Evolutionary conservation across 2,329 filamentous ascomycete genomes (phyloP).

Genomic region (Colletotrichum incanum): DNA sequence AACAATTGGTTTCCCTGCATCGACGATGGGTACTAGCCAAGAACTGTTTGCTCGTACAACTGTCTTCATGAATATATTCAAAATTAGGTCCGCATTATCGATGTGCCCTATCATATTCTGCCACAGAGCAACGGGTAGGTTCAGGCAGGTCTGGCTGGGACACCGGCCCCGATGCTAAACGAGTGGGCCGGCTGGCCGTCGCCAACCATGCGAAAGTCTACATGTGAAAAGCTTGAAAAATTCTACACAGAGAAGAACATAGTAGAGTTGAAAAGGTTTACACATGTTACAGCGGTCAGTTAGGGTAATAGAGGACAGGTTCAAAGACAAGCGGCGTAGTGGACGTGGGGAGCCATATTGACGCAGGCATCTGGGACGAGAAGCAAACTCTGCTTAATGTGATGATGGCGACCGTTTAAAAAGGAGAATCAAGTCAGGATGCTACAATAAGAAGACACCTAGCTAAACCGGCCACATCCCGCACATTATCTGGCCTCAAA

Average conservation of each 20-base stretch:
- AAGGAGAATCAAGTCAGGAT: too few species aligned
- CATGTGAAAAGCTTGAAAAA: neutral
- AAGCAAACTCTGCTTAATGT: too few species aligned
- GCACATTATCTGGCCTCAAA: too few species aligned
- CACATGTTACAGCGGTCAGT: too few species aligned
- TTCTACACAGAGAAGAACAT: too few species aligned
- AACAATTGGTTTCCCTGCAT: neutral
- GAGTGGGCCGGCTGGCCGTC: neutral
- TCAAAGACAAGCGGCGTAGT: too few species aligned
- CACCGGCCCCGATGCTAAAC: neutral
- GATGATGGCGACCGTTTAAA: too few species aligned
- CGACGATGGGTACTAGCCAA: neutral
- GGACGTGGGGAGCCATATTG: too few species aligned
- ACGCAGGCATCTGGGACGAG: too few species aligned
- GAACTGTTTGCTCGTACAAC: accelerated
- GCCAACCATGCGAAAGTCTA: neutral
- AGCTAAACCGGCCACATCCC: too few species aligned
- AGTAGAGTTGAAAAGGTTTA: too few species aligned
- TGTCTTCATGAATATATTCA: neutral
- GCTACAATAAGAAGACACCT: too few species aligned
- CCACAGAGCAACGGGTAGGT: neutral
- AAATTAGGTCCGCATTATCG: neutral
- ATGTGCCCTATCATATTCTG: neutral
- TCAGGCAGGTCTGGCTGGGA: neutral
- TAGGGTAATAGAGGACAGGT: neutral